Base-by-base conservation (phyloP, 805 yeast species). In the Spathaspora sp. region DNA sequence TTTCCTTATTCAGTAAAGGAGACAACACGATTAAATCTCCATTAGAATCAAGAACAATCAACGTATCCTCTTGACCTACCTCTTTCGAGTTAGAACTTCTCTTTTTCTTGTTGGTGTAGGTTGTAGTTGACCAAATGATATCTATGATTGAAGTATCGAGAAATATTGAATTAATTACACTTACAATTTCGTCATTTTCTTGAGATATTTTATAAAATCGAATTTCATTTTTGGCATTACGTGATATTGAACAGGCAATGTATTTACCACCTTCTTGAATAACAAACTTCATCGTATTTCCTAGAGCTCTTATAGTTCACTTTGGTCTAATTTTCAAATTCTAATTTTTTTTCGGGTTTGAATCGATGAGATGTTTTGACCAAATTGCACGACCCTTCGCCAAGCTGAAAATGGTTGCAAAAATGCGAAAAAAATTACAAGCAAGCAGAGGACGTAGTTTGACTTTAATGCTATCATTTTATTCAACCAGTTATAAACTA, bases 231-330 rank as follows among this genome's bases (percentile, higher is more conserved):
- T 51, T 44, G 6, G 48, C 50, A 29, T 35, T 35, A 18, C 49
- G 39, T n/a, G 49, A 29, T 29, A 46, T 45, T 9, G 39, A 20
- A 46, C 47, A 51, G 19, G 54, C 54, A 11, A 49, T 19, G 39
- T 46, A 28, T 44, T 40, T 43, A 11, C 49, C 51, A 19, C 45
- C 42, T 20, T 17, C 38, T 23, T 45, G 39, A 19, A 26, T 39
- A 28, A 12, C 28, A 32, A 39, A 44, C 16, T 39, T 50, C 50
- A 47, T 50, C 7, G 17, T 47, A 1, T n/a, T n/a, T n/a, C n/a
- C n/a, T n/a, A n/a, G n/a, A n/a, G n/a, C n/a, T n/a, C n/a, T n/a
- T n/a, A n/a, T 3, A 11, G 40, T 3, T 29, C 3, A 29, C 10
- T 9, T 5, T 29, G 32, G 4, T 29, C 32, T 29, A 7, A 29